A percentile compares a stretch with the other conserved stretches of the same genome.
Evolutionary conservation across 306 rosid species (phyloP).

Genomic region (Citrullus mucosospermus): DNA sequence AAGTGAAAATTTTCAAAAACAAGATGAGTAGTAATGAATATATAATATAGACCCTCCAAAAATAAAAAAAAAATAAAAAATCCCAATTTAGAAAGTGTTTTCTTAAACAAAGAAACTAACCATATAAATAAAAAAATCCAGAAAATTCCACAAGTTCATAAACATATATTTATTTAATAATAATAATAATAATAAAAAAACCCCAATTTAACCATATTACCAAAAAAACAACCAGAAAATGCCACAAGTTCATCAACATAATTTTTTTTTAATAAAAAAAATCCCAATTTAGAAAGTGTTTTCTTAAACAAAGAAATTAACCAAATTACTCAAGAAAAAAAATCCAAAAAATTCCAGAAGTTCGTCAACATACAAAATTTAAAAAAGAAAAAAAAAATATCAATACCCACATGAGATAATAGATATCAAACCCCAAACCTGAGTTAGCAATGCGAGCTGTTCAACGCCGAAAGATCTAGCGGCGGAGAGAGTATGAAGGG

Average conservation of each 20-base stretch:
- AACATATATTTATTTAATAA: too few relatives aligned
- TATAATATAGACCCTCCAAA: too few relatives aligned
- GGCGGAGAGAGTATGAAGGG: slow-evolving; percentile 87
- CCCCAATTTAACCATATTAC: too few relatives aligned
- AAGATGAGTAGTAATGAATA: slow-evolving; percentile 17
- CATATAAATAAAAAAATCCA: background rate
- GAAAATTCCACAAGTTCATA: background rate
- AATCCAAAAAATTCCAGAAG: background rate
- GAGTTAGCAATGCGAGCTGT: slow-evolving; percentile 93
- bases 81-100: slow-evolving; percentile 41
- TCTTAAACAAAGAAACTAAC: background rate
- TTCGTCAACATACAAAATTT: background rate
- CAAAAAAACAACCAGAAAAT: too few relatives aligned
- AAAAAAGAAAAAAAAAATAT: background rate
- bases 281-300: slow-evolving; percentile 40
- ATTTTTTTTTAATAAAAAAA: background rate
- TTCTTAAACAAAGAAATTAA: background rate
- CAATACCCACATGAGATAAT: slow-evolving; percentile 3
- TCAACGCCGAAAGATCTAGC: slow-evolving; percentile 94
- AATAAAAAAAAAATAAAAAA: background rate
- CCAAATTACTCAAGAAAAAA: background rate
- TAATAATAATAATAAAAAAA: too few relatives aligned
- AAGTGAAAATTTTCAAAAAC: slow-evolving; percentile 29
- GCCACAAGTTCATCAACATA: too few relatives aligned
- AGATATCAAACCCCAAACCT: slow-evolving; percentile 21